phyloP scores from a whole-genome alignment of 768 basidiomycete genomes.

The Pleurotus cornucopiae region DNA sequence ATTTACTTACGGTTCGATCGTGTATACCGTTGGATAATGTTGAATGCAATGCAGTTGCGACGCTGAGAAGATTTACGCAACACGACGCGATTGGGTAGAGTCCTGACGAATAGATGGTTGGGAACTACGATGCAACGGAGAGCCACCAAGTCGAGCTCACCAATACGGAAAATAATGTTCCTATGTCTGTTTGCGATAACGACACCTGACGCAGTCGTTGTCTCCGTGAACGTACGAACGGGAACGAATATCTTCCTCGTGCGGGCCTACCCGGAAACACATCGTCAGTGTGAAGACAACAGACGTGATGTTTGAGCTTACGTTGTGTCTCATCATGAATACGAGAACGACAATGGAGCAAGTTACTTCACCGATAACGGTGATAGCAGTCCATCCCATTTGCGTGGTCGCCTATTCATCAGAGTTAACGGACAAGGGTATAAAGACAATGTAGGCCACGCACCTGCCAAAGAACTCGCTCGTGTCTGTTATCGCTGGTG shows the following conservation, averaged over 20 bases:
- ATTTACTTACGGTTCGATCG: conserved; percentile 1
- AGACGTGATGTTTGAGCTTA: neutral
- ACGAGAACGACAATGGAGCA: conserved; percentile 4
- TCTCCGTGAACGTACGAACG: neutral
- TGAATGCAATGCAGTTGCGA: conserved; percentile 5
- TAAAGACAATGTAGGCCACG: neutral
- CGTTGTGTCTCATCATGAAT: conserved; percentile 11
- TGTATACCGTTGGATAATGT: conserved; percentile 6
- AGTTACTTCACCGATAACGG: conserved; percentile 9
- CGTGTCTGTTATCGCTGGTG: conserved; percentile 12
- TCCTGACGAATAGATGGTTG: neutral
- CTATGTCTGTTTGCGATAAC: conserved; percentile 6
- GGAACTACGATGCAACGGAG: neutral
- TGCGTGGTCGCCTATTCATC: neutral
- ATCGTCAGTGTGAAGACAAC: neutral
- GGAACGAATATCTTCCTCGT: neutral
- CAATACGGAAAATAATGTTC: conserved; percentile 10
- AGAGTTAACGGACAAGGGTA: too few relatives aligned
- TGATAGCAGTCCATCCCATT: conserved; percentile 8
- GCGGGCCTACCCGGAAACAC: neutral
- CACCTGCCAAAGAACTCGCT: conserved; percentile 15
- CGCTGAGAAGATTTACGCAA: conserved; percentile 7
- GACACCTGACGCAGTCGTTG: neutral
- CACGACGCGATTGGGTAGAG: conserved; percentile 10
- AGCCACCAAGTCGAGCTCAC: conserved; percentile 4